Evolutionary conservation across 371 early-diverging fungal genomes (phyloP), one percentile per base, ranked within the genome.

Genomic region (Choanephora cucurbitarum): DNA sequence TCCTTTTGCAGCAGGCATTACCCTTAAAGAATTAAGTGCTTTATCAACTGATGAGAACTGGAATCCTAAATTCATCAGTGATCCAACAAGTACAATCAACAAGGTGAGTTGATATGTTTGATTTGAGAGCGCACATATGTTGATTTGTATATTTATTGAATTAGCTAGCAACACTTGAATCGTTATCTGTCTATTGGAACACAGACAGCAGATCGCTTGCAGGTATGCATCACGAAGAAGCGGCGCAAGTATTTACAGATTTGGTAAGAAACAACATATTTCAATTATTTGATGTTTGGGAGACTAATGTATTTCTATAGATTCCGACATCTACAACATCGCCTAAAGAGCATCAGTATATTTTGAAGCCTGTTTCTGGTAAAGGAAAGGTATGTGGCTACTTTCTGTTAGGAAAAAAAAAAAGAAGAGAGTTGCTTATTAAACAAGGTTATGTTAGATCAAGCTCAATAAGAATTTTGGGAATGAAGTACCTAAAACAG

Each of bases 331-430:
- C 62, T 11, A 32, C 53, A 0, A 51, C 64, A 24, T 49, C 44
- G n/a, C 43, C 57, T 1, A 28, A 40, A 21, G 54, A 66, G 4
- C 80, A 84, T 44, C 87, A 86, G 59, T 91, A 89, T 40, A 82
- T 94, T 8, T 57, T 94, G 31, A 84, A 81, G 53, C 95, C 95
- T 0, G 91, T 94, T 0, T 87, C 89, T n/a, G 93, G 94, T 5
- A 74, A 75, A 18, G 93, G 91, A 23, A 87, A 84, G 72, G 89
- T 91, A 55, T 60, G 64, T 49, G 19, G 10, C 8, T 9, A 37
- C 37, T 13, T 3, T 37, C 11, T 11, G 2, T 37, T 11, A 2
- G 7, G 10, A 37, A 13, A 13, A 2, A 37, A 37, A 2, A 13
- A 3, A 37, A 7, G 37, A 2, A 3, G 2, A 28, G 28, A 7